Percentiles rank a stretch among this genome's conserved stretches.
These are phyloP conservation scores for Pyrenochaeta sp. DNA, from an alignment of 2,329 filamentous ascomycete species.

Conservation along the genomic window DNA sequence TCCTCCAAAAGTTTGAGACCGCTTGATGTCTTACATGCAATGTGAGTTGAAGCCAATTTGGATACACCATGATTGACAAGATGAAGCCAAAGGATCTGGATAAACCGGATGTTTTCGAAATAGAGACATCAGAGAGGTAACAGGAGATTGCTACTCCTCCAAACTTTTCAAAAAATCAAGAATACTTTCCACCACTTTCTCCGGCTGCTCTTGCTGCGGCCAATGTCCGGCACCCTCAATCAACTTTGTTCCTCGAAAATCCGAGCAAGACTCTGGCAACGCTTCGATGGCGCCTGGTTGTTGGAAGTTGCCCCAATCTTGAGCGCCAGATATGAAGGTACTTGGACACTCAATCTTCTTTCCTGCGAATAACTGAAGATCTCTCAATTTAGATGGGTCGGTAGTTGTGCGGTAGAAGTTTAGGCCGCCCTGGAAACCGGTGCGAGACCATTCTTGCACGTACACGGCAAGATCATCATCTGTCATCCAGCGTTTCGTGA, in stretches of 20 bases:
- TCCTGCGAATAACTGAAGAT: conserved; percentile 67
- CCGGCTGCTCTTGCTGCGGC: conserved; percentile 72
- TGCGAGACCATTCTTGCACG: conserved; percentile 66
- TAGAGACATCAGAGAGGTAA: not conserved
- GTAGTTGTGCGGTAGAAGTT: conserved; percentile 73
- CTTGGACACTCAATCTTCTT: conserved; percentile 68
- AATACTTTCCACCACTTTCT: conserved; percentile 59
- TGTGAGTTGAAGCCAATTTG: too few relatives aligned
- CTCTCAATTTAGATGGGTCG: conserved; percentile 55
- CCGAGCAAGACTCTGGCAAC: conserved; percentile 60
- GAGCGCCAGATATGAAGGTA: conserved; percentile 66
- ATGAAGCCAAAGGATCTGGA: too few relatives aligned
- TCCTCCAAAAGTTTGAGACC: too few relatives aligned
- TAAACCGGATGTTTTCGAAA: too few relatives aligned
- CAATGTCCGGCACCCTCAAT: conserved; percentile 72
- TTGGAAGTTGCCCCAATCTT: conserved; percentile 74
- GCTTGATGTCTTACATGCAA: too few relatives aligned
- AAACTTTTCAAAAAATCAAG: conserved; percentile 49
- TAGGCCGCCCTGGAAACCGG: conserved; percentile 69
- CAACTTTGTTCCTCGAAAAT: conserved; percentile 61
- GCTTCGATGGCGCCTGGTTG: conserved; percentile 69
- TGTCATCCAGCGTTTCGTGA: conserved; percentile 63
- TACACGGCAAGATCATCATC: conserved; percentile 67
- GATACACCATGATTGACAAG: too few relatives aligned
- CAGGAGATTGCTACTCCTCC: conserved; percentile 9